Base-by-base conservation (phyloP, 2,329 filamentous ascomycete genomes). In the Rutstroemia sp. region DNA sequence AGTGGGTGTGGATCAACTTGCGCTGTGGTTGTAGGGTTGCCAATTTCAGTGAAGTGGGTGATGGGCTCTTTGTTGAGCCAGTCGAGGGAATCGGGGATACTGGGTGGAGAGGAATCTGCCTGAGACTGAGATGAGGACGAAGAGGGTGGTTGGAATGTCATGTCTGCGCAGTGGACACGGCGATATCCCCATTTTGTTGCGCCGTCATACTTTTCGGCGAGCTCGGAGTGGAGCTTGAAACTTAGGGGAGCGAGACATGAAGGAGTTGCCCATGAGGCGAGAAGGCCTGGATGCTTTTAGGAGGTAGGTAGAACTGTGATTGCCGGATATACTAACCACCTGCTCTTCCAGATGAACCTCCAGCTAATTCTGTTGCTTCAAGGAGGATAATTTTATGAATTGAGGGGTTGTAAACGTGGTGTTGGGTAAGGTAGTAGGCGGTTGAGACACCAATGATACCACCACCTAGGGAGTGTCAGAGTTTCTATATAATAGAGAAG, bases 261-360 rank as follows among this genome's bases (percentile, higher is more conserved):
- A 0, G 92, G 92, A 67, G 95, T 96, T 0, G 92, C 92, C 90
- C 92, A 96, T 19, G 90, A 76, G 2, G 86, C 92, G 27, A 97
- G 78, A 7, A 97, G 77, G 14, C 52, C 52, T 54, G 52, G 5
- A 30, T 40, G 30, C n/a, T n/a, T 25, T 49, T 27, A 40, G 21
- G 38, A 39, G 12, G 7, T 6, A 9, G 7, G 40, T 25, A 49
- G 27, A 27, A 25, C 17, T 48, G 38, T 25, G 16, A 30, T 10
- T 27, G 42, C 16, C 5, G 5, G 7, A 42, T 23, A 1, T 19
- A 44, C 38, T 34, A 25, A 2, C 92, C 92, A 19, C 92, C 92
- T 1, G 92, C 92, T 73, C 96, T 96, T 39, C 92, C 92, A 9
- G 89, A 95, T 48, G 92, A 91, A 30, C 89, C 92, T 34, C 88